Evolutionary conservation across 2,329 filamentous ascomycete species (phyloP).

Genomic region (Tolypocladium pustulatum): DNA sequence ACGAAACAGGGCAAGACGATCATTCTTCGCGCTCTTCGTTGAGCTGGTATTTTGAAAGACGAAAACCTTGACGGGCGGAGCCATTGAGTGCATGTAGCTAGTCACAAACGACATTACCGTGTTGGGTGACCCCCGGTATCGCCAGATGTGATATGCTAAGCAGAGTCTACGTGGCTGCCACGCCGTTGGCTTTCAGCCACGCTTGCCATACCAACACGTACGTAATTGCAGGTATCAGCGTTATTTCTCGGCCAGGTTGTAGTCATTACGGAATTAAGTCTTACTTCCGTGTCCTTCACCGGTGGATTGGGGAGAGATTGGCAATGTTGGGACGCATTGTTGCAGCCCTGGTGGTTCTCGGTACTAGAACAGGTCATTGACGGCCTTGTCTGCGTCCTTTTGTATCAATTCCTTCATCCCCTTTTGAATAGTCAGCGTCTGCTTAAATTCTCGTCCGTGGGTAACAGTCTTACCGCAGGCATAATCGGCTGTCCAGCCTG

Average conservation of each 20-base stretch:
- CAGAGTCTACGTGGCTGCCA: neutral
- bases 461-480: constrained; percentile 58
- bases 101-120: neutral
- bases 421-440: constrained; percentile 32
- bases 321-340: neutral
- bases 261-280: too few species aligned
- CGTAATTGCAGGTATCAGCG: neutral
- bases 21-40: neutral
- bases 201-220: neutral
- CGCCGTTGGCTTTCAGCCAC: neutral
- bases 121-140: too few species aligned
- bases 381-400: constrained; percentile 84
- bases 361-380: constrained; percentile 70
- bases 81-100: neutral
- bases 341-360: neutral
- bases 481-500: constrained; percentile 72
- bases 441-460: neutral
- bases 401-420: constrained; percentile 93
- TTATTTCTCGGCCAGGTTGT: neutral
- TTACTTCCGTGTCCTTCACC: neutral
- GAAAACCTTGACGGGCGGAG: neutral
- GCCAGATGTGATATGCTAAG: neutral
- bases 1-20: neutral
- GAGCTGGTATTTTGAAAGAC: neutral
- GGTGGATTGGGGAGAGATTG: neutral